Evolutionary conservation across 805 yeast species (phyloP).

Genomic region (Dipodascus albidus): DNA sequence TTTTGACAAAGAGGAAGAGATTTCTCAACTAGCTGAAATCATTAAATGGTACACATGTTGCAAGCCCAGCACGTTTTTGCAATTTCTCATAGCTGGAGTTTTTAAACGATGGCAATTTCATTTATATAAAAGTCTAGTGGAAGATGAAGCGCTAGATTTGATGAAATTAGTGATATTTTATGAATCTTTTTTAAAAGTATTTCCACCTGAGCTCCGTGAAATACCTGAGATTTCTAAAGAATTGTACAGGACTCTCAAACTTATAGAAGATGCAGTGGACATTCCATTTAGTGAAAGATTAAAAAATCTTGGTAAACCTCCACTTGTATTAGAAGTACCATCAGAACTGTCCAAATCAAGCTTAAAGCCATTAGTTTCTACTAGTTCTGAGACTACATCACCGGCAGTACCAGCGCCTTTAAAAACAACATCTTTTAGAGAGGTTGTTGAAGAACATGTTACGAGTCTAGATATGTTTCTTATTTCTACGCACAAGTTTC

Average conservation of each 20-base stretch:
- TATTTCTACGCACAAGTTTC: conserved; percentile 25
- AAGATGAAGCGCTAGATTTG: conserved; percentile 10
- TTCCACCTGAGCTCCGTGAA: conserved; percentile 14
- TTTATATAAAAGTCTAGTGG: conserved; percentile 22
- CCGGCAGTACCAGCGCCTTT: conserved; percentile 3
- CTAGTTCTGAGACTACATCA: neutral
- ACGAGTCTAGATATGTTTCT: conserved; percentile 35
- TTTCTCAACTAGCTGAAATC: conserved; percentile 14
- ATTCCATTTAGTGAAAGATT: conserved; percentile 8
- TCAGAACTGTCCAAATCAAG: neutral
- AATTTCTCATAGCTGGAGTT: conserved; percentile 25
- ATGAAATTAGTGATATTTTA: conserved; percentile 24
- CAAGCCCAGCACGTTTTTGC: conserved; percentile 11
- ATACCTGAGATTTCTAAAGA: conserved; percentile 9
- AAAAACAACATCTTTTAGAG: conserved; percentile 35
- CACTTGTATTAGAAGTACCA: neutral
- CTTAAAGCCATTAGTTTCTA: neutral
- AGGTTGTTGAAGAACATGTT: conserved; percentile 56
- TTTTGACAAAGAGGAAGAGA: conserved; percentile 22
- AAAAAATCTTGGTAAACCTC: neutral
- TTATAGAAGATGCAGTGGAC: conserved; percentile 24
- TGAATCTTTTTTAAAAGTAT: conserved; percentile 22
- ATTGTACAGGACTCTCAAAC: conserved; percentile 20
- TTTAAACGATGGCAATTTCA: conserved; percentile 30
- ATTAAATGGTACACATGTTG: conserved; percentile 20